Base-by-base conservation (phyloP, 2,329 filamentous ascomycete genomes). In the Colletotrichum gloeosporioides region DNA sequence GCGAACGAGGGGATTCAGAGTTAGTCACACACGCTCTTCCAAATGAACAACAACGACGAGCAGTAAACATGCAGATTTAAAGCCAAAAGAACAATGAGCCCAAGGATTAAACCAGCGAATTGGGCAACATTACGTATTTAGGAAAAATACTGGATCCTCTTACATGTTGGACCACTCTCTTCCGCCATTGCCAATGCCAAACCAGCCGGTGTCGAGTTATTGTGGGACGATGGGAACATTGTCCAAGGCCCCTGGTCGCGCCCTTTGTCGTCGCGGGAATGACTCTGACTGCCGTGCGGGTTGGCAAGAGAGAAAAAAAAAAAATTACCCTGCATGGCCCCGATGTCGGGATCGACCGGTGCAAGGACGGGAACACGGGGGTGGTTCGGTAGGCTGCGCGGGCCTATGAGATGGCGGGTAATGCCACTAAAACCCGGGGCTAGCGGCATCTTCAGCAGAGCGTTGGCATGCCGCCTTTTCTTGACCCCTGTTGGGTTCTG, bases 1-100 rank as follows among this genome's bases (percentile, higher is more conserved):
- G 86, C 82, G 49, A 25, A 36, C 29, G 59, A 73, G 53, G 65
- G 34, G n/a, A 66, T 32, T 16, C 64, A 64, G 36, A 74, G 71
- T 76, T 61, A 76, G 74, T 76, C 34, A 69, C 70, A 66, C 62
- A 22, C 34, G 34, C 34, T 22, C 8, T 2, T 64, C 22, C 62
- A 62, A 32, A 59, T 9, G 32, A 63, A 34, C 31, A 72, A 32
- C 8, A 44, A 65, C 36, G 27, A 22, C 29, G 15, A 34, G 18
- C 25, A 44, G 39, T n/a, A 39, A 74, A 10, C 12, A 44, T 10
- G 57, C 31, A 32, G 59, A 55, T 59, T 25, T 64, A 36, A 34
- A 62, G 32, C 34, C 22, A 69, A 29, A 49, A 18, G 57, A 65
- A 64, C 8, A 10, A 64, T 9, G 16, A 39, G 59, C 57, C 25